Conservation (phyloP, 1,284 basidiomycete species). For the Rhodotorula glutinis region DNA sequence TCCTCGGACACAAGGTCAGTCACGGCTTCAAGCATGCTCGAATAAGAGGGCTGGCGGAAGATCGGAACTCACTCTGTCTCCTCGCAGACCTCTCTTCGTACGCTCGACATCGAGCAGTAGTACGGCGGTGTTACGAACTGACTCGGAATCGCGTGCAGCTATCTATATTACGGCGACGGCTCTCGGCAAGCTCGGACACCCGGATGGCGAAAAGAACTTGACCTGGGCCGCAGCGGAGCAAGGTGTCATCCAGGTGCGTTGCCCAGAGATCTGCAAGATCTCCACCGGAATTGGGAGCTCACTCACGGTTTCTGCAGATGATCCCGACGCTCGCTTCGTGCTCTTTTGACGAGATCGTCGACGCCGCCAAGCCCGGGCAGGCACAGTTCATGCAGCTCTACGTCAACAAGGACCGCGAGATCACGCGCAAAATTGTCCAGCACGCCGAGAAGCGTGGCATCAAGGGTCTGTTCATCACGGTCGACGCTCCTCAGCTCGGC, state of each 20-base stretch:
- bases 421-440: constrained; percentile 77
- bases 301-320: constrained; percentile 55
- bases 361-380: constrained; percentile 69
- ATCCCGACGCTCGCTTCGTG: constrained; percentile 50
- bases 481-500: constrained; percentile 88
- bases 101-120: too few relatives aligned
- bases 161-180: constrained; percentile 61
- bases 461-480: constrained; percentile 62
- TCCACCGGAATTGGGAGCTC: too few relatives aligned
- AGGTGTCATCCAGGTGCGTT: constrained; percentile 64
- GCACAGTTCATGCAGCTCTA: constrained; percentile 52
- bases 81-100: constrained; percentile 19
- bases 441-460: constrained; percentile 55
- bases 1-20: constrained; percentile 57
- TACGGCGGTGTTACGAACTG: not conserved
- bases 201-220: constrained; percentile 56
- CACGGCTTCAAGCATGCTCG: too few relatives aligned
- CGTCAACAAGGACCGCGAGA: constrained; percentile 76
- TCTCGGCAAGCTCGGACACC: constrained; percentile 72
- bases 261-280: too few relatives aligned
- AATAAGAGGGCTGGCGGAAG: too few relatives aligned
- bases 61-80: too few relatives aligned
- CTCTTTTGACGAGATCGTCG: constrained; percentile 84
- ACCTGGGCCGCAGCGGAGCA: constrained; percentile 78
- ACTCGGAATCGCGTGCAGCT: constrained; percentile 50